phyloP scores from a whole-genome alignment of 345 rosid species.

The Triadica sebifera region DNA sequence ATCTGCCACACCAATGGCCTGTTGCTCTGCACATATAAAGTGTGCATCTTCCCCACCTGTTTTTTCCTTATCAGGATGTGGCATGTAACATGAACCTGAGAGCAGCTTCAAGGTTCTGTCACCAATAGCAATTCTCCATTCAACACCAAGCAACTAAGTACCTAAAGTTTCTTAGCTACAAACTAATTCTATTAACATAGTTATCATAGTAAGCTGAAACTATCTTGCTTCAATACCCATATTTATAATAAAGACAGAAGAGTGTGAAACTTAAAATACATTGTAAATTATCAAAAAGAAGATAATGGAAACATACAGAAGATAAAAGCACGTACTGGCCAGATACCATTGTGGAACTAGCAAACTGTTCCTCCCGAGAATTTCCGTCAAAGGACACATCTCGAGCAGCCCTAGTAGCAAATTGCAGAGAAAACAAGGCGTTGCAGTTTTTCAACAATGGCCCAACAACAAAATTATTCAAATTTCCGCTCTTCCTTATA shows the following conservation, averaged over 20 bases:
- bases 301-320: conserved; percentile 6
- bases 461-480: conserved; percentile 28
- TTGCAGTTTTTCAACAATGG: conserved; percentile 37
- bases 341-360: conserved; percentile 37
- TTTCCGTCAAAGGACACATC: conserved; percentile 55
- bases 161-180: background rate
- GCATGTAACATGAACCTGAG: conserved; percentile 33
- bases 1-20: conserved; percentile 31
- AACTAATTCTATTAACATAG: conserved; percentile 5
- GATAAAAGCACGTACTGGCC: conserved; percentile 46
- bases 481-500: conserved; percentile 24
- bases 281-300: background rate
- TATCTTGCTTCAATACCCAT: conserved; percentile 1
- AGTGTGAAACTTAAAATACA: too few species aligned
- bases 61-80: conserved; percentile 36
- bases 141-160: conserved; percentile 19
- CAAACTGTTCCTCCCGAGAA: conserved; percentile 47
- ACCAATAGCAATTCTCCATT: conserved; percentile 11
- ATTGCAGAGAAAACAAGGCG: conserved; percentile 37
- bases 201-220: background rate
- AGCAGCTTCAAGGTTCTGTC: conserved; percentile 29
- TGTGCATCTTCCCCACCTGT: conserved; percentile 36
- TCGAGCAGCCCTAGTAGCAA: conserved; percentile 54
- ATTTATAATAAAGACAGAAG: background rate
- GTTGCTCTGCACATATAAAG: conserved; percentile 26